These are phyloP conservation scores for Sechiopsis laciniata DNA, from an alignment of 306 rosid genomes.

Conservation along the genomic window DNA sequence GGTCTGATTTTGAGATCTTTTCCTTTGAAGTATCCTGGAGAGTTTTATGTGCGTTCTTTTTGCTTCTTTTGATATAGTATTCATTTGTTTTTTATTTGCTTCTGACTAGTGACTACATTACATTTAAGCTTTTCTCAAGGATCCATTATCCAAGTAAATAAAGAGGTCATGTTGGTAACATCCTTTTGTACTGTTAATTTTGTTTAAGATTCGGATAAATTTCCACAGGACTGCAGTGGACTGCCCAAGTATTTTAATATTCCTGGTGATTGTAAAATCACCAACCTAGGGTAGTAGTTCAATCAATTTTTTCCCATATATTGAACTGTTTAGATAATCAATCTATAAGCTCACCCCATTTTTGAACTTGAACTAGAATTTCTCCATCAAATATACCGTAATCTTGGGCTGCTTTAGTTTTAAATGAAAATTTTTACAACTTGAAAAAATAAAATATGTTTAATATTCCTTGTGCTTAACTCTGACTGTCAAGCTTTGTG, in stretches of 20 bases:
- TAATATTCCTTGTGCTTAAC: neutral
- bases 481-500: neutral
- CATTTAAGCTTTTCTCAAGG: too few relatives aligned
- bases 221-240: neutral
- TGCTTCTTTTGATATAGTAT: neutral
- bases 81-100: neutral
- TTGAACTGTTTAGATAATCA: too few relatives aligned
- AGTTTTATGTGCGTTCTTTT: neutral
- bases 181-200: neutral
- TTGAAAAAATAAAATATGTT: neutral
- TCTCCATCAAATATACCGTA: neutral
- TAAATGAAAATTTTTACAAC: neutral
- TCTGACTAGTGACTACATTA: neutral
- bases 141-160: neutral
- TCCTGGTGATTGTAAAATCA: too few relatives aligned
- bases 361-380: neutral
- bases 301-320: too few relatives aligned
- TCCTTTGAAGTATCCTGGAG: neutral
- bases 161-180: neutral
- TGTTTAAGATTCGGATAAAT: neutral
- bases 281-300: too few relatives aligned
- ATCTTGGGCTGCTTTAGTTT: constrained; percentile 2
- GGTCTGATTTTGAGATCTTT: neutral
- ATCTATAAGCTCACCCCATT: neutral
- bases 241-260: too few relatives aligned